A percentile compares a stretch with the other conserved stretches of the same genome.
These are phyloP conservation scores for Plantago lanceolata DNA, from an alignment of 305 asterid species.

Conservation along the genomic window DNA sequence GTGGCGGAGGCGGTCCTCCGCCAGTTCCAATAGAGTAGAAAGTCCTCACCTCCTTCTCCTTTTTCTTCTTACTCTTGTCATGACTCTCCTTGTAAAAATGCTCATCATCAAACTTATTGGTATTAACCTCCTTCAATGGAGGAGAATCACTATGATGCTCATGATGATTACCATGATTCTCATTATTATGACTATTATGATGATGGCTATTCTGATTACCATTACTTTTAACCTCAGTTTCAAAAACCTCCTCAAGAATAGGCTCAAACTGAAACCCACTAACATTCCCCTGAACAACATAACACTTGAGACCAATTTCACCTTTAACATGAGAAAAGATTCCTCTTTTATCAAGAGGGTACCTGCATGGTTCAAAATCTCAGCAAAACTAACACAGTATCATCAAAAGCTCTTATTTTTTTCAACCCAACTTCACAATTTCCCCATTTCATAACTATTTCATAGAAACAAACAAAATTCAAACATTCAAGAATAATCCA, in stretches of 20 bases:
- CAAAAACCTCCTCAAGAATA: background rate
- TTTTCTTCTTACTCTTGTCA: slow-evolving; percentile 45
- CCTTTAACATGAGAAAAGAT: slow-evolving; percentile 76
- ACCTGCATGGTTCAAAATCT: slow-evolving; percentile 26
- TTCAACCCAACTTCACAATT: background rate
- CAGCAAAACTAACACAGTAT: background rate
- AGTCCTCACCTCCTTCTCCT: slow-evolving; percentile 72
- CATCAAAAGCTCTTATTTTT: no score
- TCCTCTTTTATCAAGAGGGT: slow-evolving; percentile 93
- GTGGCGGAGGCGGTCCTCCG: slow-evolving; percentile 27
- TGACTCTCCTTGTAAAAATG: slow-evolving; percentile 30
- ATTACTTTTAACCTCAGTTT: background rate
- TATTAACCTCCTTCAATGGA: slow-evolving; percentile 30
- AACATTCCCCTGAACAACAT: slow-evolving; percentile 33
- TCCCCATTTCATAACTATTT: no score
- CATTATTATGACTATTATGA: background rate
- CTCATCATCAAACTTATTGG: slow-evolving; percentile 28
- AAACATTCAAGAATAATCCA: no score
- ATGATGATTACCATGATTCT: background rate
- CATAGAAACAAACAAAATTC: no score
- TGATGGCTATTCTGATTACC: background rate
- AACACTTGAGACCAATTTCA: slow-evolving; percentile 64
- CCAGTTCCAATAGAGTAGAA: slow-evolving; percentile 59
- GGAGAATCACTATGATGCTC: slow-evolving; percentile 12
- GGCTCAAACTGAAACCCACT: slow-evolving; percentile 1